These are phyloP conservation scores for Brassica carinata DNA, from an alignment of 345 rosid species.

Conservation along the genomic window DNA sequence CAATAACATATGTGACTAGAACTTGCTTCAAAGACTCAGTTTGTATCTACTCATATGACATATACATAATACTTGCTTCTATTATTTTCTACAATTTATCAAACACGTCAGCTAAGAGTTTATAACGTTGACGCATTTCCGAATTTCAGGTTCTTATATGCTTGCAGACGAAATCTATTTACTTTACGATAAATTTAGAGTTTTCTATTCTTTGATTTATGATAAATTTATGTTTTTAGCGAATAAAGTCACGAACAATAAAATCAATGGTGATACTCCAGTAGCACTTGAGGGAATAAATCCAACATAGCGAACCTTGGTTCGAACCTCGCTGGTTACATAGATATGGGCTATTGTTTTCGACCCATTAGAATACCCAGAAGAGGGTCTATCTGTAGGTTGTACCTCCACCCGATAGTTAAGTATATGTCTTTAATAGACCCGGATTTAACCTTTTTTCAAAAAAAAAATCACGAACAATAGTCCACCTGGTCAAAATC, in stretches of 20 bases:
- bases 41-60: neutral
- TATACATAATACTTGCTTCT: neutral
- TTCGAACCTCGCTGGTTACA: no score
- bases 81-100: neutral
- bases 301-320: no score
- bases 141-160: neutral
- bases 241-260: neutral
- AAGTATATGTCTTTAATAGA: no score
- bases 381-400: no score
- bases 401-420: no score
- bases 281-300: no score
- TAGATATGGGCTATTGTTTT: no score
- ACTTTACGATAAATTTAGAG: neutral
- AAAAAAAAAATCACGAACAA: neutral
- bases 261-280: no score
- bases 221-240: neutral
- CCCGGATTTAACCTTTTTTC: no score
- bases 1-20: slow-evolving; percentile 15
- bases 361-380: no score
- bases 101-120: neutral
- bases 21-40: slow-evolving; percentile 37
- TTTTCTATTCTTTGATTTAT: neutral
- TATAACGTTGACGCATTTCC: neutral
- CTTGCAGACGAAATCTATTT: neutral
- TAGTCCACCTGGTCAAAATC: neutral